Conservation (phyloP, 352 stramenopile species). For the Pythium volutum region DNA sequence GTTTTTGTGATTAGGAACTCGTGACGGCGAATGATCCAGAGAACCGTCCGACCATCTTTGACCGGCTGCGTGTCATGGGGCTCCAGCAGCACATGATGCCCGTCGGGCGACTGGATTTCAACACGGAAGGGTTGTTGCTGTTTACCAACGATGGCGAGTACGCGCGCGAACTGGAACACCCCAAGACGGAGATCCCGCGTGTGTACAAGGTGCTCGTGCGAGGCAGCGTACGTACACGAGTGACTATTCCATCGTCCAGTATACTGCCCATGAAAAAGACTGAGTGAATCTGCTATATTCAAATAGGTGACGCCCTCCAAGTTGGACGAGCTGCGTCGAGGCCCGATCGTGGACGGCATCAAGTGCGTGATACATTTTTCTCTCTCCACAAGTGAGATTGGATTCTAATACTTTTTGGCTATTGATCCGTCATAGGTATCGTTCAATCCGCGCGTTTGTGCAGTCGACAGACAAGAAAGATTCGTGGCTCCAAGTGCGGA, state of each 20-base stretch:
- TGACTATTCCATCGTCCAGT: too few species aligned
- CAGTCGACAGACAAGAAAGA: slow-evolving; percentile 85
- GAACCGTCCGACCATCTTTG: slow-evolving; percentile 85
- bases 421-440: slow-evolving; percentile 40
- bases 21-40: slow-evolving; percentile 78
- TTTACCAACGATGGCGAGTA: slow-evolving; percentile 92
- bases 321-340: slow-evolving; percentile 68
- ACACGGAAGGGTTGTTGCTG: slow-evolving; percentile 91
- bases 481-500: slow-evolving; percentile 85
- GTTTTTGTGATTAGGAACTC: too few species aligned
- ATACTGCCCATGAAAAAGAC: slow-evolving; percentile 6
- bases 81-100: slow-evolving; percentile 86
- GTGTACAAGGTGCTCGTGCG: slow-evolving; percentile 86
- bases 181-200: slow-evolving; percentile 64
- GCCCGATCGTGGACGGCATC: slow-evolving; percentile 79
- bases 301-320: slow-evolving; percentile 70
- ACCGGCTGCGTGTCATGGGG: slow-evolving; percentile 79
- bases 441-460: slow-evolving; percentile 62
- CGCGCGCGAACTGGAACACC: slow-evolving; percentile 85
- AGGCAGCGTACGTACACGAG: slow-evolving; percentile 32
- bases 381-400: background rate
- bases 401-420: background rate
- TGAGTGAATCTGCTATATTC: background rate
- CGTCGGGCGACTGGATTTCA: slow-evolving; percentile 91
- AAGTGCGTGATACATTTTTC: slow-evolving; percentile 42